phyloP scores from a whole-genome alignment of 2,329 filamentous ascomycete genomes.

The Neofusicoccum laricinum region DNA sequence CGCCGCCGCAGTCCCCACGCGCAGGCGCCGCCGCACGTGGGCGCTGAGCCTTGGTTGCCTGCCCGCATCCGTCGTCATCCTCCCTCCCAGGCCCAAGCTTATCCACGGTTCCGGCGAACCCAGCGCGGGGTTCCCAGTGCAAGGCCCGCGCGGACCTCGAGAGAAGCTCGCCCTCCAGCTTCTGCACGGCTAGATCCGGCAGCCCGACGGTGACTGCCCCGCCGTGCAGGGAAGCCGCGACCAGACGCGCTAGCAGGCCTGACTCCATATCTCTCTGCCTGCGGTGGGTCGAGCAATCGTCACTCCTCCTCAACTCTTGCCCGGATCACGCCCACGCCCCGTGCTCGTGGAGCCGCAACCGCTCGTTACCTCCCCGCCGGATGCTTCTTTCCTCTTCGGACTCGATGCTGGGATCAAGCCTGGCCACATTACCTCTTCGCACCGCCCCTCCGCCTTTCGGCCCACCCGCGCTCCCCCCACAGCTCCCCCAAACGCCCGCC shows the following conservation, averaged over 20 bases:
- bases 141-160: not conserved
- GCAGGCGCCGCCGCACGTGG: not conserved
- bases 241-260: slow-evolving; percentile 1
- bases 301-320: slow-evolving; percentile 1
- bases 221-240: slow-evolving; percentile 4
- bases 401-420: slow-evolving; percentile 14
- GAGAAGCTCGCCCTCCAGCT: not conserved
- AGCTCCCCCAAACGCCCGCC: not conserved
- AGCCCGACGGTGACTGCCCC: not conserved
- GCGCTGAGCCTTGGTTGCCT: not conserved
- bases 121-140: slow-evolving; percentile 10
- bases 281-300: slow-evolving; percentile 1
- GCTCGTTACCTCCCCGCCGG: slow-evolving; percentile 4
- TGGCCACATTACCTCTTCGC: slow-evolving; percentile 9
- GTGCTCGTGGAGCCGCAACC: slow-evolving; percentile 13
- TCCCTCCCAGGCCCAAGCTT: slow-evolving; percentile 8
- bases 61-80: slow-evolving; percentile 17
- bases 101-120: slow-evolving; percentile 13
- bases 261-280: slow-evolving; percentile 3
- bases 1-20: not conserved
- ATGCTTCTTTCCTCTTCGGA: slow-evolving; percentile 3
- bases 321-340: not conserved
- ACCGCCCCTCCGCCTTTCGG: not conserved
- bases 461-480: not conserved
- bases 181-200: slow-evolving; percentile 10